Base-by-base conservation (phyloP, 2,329 filamentous ascomycete genomes). In the Colletotrichum sp. region DNA sequence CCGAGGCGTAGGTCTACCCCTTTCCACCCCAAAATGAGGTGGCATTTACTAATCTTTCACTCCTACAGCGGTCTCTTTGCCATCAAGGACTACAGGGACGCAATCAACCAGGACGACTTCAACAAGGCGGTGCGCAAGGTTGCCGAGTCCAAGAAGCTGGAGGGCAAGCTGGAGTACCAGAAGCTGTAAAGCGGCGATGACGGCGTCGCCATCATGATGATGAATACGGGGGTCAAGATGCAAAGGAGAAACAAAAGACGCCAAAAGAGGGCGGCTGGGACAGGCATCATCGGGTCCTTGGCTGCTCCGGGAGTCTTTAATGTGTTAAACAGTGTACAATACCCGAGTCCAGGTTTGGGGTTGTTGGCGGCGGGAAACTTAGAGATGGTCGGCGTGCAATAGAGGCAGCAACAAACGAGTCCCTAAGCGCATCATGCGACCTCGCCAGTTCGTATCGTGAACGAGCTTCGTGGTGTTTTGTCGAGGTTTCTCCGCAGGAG, bases 71-170 rank as follows among this genome's bases (percentile, higher is more conserved):
- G 97, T 78, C 88, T 99, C 52, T 99, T 98, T 85, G 96, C 97
- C 59, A 99, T 99, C 91, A 99, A 99, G 87, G 97, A 98, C 83
- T 98, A 99, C 85, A 91, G 98, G 77, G 97, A 99, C 81, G 93
- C 96, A 15, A 95, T 99, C 86, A 99, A 95, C 87, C 97, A 99
- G 85, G 97, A 99, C 82, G 97, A 99, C 83, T 98, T 99, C 92
- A 99, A 98, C 90, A 98, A 98, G 88, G 97, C 97, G 6, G 97
- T 99, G 71, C 93, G 97, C 80, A 99, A 99, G 92, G 94, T 99
- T 80, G 96, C 95, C 18, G 97, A 99, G 87, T 91, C 95, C 77
- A 99, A 99, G 95, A 99, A 99, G 88, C 87, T 99, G 81, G 97
- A 99, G 87, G 96, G 97, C 86, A 99, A 99, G 89, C 90, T 99